Base-by-base conservation (phyloP, 1,139 yeast species). In the Yamadazyma conglobata region DNA sequence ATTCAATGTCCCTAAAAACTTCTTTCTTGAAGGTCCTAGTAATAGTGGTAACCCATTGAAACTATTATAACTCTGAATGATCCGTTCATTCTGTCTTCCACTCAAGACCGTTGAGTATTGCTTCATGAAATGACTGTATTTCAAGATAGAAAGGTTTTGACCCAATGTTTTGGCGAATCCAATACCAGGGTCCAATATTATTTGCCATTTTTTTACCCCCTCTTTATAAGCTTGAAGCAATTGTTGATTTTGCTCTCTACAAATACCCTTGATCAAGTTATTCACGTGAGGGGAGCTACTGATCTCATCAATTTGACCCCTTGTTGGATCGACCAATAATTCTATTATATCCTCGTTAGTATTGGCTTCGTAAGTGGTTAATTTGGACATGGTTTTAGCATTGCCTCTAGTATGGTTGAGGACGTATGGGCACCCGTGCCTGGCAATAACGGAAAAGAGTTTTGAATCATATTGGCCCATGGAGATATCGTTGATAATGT, bases 181-280 rank as follows among this genome's bases (percentile, higher is more conserved):
- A 31, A 91, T 60, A 1, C 98, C 98, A 0, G 99, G 98, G 54
- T 91, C 99, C 9, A 88, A 52, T 11, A 93, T 78, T 2, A 91
- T 62, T 56, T 91, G 97, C 96, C 96, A 91, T 53, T 93, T 77
- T 35, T 69, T 68, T 1, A 91, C 76, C 1, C 96, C 96, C 0
- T 59, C 60, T 0, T 47, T 50, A 29, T 74, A 60, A 7, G 96
- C 95, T 32, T 62, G 68, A 1, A 56, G 45, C 22, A 86, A 67
- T 35, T 78, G 76, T 1, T 48, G 45, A 9, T 78, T 64, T 27
- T 91, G 59, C 52, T 91, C 98, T 27, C 75, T 58, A 7, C 82
- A 73, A 3, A 88, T 52, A 4, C 72, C 80, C 18, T 67, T 62
- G 30, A 62, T 58, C 15, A 67, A 51, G 28, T 59, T 52, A 19